phyloP scores from a whole-genome alignment of 176 grass and related monocot species.

The Tillandsia leiboldiana region DNA sequence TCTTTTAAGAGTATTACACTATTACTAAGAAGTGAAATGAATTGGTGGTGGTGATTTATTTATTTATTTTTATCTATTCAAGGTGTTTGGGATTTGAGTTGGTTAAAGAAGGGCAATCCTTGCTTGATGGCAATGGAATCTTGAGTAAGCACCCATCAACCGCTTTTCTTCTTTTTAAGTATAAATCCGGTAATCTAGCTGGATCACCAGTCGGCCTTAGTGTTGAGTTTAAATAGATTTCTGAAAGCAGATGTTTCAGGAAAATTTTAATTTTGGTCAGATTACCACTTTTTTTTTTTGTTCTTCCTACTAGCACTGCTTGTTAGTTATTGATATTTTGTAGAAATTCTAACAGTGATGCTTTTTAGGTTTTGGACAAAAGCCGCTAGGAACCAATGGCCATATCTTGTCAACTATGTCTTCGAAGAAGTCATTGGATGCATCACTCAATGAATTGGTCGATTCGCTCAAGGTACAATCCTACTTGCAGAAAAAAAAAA shows the following conservation, averaged over 20 bases:
- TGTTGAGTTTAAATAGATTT: background rate
- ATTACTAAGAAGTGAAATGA: background rate
- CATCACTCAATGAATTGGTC: slow-evolving; percentile 39
- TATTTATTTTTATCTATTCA: background rate
- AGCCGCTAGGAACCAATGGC: slow-evolving; percentile 29
- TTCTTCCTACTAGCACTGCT: too few relatives aligned
- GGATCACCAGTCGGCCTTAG: background rate
- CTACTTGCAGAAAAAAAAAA: background rate
- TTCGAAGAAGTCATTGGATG: slow-evolving; percentile 36
- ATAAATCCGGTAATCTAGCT: background rate
- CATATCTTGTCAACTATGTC: slow-evolving; percentile 19
- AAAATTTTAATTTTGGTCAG: too few relatives aligned
- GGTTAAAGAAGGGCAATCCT: slow-evolving; percentile 52
- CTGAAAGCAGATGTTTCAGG: too few relatives aligned
- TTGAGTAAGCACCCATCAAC: slow-evolving; percentile 48
- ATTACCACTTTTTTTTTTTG: too few relatives aligned
- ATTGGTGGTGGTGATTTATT: background rate
- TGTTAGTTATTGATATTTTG: background rate
- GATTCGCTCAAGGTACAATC: slow-evolving; percentile 49
- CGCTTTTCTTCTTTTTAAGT: slow-evolving; percentile 5
- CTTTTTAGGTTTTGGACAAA: slow-evolving; percentile 23
- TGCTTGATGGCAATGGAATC: slow-evolving; percentile 23
- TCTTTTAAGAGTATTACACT: background rate
- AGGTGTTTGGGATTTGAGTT: slow-evolving; percentile 91
- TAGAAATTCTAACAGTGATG: slow-evolving; percentile 1